These are phyloP conservation scores for Diplodia sapinea DNA, from an alignment of 2,329 filamentous ascomycete species.

Conservation along the genomic window DNA sequence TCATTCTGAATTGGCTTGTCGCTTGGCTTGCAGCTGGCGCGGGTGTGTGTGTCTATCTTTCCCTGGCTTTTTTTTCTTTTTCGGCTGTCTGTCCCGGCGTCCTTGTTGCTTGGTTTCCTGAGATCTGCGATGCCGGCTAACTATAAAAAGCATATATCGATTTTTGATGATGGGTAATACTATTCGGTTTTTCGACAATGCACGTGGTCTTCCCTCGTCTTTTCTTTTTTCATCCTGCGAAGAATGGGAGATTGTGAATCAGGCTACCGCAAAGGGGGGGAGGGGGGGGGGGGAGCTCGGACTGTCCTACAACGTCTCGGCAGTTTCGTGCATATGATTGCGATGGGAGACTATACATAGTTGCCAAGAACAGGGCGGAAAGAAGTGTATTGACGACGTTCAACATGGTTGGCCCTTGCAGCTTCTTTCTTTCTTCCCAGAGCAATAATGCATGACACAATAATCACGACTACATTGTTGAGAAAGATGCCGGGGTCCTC, in stretches of 20 bases:
- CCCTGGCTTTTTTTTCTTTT: neutral
- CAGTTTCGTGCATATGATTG: neutral
- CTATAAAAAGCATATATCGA: neutral
- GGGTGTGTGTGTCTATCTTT: neutral
- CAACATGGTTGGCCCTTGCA: neutral
- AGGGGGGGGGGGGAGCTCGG: too few species aligned
- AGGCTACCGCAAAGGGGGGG: too few species aligned
- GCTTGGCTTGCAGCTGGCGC: neutral
- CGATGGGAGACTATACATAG: neutral
- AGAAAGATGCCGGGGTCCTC: too few species aligned
- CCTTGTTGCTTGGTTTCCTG: neutral
- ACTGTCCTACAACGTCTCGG: neutral
- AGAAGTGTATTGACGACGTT: neutral
- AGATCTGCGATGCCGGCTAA: too few species aligned
- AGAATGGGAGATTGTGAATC: too few species aligned
- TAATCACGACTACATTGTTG: neutral
- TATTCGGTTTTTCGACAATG: neutral
- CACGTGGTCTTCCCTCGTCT: neutral
- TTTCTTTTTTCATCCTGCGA: too few species aligned
- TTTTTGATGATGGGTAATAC: neutral
- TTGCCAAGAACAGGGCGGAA: neutral
- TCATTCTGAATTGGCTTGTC: too few species aligned
- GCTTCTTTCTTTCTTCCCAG: neutral
- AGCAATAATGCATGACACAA: neutral
- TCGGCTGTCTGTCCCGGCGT: too few species aligned